Evolutionary conservation across 176 grass and related monocot species (phyloP), one percentile per base, ranked within the genome.

Genomic region (barley (Hordeum vulgare)): DNA sequence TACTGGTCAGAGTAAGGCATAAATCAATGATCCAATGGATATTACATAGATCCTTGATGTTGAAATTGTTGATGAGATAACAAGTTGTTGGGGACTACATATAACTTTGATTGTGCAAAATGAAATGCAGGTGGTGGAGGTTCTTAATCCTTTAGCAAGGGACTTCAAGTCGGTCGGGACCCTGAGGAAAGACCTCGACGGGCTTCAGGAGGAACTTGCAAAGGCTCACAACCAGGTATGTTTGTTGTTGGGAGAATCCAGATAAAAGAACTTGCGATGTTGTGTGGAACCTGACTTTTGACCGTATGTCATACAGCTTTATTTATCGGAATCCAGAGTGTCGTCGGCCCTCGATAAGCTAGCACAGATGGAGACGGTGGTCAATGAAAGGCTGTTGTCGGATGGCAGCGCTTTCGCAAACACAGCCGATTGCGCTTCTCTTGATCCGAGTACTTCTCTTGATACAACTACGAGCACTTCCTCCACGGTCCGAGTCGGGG

Each of bases 111-210:
- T 17, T 81, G 39, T 75, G 57, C 14, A 26, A 60, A 39, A 33
- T 56, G 58, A 34, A 90, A 58, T 86, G 44, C 77, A 98, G 96
- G 96, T 96, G 40, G 93, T 99, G 15, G 93, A 99, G 65, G 89
- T 96, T 75, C 87, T 99, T 17, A 99, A 99, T 56, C 93, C 96
- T 67, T 75, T 96, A 80, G 96, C 91, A 6, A 94, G 93, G 13
- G 96, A 96, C 5, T 92, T 99, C 59, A 96, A 99, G 85, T 99
- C 96, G 3, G 88, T 99, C 17, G 91, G 76, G 66, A 96, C 88
- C 45, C 87, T 99, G 87, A 99, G 92, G 85, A 99, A 94, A 74
- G 96, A 99, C 42, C 93, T 99, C 5, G 93, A 77, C 4, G 93
- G 78, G 18, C 79, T 99, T 20, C 93, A 99, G 84, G 76, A 89